Evolutionary conservation across 139 green algal species (phyloP).

Genomic region (Pseudopediastrum boryanum): DNA sequence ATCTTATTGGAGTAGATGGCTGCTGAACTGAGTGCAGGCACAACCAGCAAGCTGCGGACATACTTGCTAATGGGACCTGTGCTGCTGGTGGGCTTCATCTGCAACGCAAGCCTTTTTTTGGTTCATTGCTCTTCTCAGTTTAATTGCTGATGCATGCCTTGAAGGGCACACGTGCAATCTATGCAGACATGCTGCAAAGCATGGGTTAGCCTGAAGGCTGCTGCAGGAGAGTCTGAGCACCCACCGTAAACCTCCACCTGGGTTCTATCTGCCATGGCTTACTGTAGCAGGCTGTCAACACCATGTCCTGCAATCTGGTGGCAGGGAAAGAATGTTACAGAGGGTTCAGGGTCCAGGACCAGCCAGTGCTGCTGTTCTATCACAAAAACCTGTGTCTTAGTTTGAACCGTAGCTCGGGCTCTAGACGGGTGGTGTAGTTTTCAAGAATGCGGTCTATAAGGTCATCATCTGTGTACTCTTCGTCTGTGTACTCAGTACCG

Average conservation of each 20-base stretch:
- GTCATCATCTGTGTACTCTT: slow-evolving; percentile 42
- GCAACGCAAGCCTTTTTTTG: no score
- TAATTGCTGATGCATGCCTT: no score
- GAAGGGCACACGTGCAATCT: no score
- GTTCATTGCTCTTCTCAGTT: no score
- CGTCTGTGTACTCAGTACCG: no score
- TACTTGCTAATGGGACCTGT: slow-evolving; percentile 10
- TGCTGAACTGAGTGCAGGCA: slow-evolving; percentile 43
- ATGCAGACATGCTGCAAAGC: no score
- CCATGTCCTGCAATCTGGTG: slow-evolving; percentile 14
- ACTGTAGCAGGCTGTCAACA: slow-evolving; percentile 34
- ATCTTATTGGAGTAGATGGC: slow-evolving; percentile 55
- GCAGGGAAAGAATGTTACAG: not conserved
- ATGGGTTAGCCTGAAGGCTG: no score
- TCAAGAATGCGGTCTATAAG: slow-evolving; percentile 53
- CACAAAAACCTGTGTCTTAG: slow-evolving; percentile 52
- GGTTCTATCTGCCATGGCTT: slow-evolving; percentile 25
- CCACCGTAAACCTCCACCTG: slow-evolving; percentile 38
- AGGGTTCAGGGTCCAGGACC: not conserved
- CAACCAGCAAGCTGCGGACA: slow-evolving; percentile 53
- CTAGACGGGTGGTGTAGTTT: slow-evolving; percentile 54
- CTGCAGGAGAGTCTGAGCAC: not conserved
- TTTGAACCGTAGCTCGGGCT: slow-evolving; percentile 59
- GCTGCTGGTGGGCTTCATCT: slow-evolving; percentile 6
- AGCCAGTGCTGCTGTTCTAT: not conserved